These are phyloP conservation scores for Xenoacremonium recifei DNA, from an alignment of 2,329 filamentous ascomycete species.

Conservation along the genomic window DNA sequence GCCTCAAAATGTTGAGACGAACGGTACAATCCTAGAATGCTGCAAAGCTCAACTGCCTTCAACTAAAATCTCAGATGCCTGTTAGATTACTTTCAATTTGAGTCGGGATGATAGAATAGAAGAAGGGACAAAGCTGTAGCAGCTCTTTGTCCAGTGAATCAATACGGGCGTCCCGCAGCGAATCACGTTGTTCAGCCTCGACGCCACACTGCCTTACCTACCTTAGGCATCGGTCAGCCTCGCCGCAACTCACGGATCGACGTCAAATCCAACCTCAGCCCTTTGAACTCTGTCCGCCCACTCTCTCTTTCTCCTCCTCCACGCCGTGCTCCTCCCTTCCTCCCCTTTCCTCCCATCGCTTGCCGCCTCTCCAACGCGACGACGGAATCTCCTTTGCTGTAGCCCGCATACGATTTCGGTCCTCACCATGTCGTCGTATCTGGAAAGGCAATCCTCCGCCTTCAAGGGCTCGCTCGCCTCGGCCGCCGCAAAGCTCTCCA, in stretches of 20 bases:
- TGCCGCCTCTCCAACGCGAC: slow-evolving; percentile 14
- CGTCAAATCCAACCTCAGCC: slow-evolving; percentile 18
- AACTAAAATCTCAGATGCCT: too few species aligned
- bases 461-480: slow-evolving; percentile 62
- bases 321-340: neutral
- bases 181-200: slow-evolving; percentile 2
- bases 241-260: slow-evolving; percentile 20
- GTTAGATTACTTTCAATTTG: too few species aligned
- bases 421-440: slow-evolving; percentile 57
- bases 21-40: too few species aligned
- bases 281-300: neutral
- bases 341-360: slow-evolving; percentile 2
- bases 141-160: too few species aligned
- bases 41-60: too few species aligned
- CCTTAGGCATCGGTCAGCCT: slow-evolving; percentile 20
- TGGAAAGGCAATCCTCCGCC: slow-evolving; percentile 63
- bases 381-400: neutral
- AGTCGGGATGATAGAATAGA: too few species aligned
- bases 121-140: too few species aligned
- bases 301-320: slow-evolving; percentile 12
- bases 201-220: too few species aligned
- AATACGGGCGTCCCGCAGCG: too few species aligned
- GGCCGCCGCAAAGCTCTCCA: slow-evolving; percentile 62
- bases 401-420: too few species aligned
- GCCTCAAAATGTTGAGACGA: too few species aligned